These are phyloP conservation scores for Trifolium subterraneum DNA, from an alignment of 306 rosid species.

Conservation along the genomic window DNA sequence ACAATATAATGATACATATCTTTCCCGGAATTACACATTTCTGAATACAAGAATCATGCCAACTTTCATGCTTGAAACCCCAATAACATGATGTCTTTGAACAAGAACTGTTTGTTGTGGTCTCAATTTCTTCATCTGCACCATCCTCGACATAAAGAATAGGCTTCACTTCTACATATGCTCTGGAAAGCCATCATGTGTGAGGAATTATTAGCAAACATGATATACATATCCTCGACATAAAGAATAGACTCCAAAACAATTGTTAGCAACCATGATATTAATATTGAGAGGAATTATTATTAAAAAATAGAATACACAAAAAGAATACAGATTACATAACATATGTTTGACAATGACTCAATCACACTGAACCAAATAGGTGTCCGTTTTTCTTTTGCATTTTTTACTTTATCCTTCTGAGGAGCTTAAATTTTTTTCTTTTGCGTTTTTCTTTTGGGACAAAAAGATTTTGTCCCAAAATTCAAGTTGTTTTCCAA, in stretches of 20 bases:
- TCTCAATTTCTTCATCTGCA: constrained; percentile 46
- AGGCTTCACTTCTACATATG: constrained; percentile 87
- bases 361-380: constrained; percentile 23
- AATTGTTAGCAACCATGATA: too few species aligned
- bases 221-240: too few species aligned
- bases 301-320: not conserved
- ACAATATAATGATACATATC: constrained; percentile 68
- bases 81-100: constrained; percentile 48
- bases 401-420: constrained; percentile 3
- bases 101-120: constrained; percentile 42
- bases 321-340: not conserved
- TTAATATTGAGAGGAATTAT: constrained; percentile 1
- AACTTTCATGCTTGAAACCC: constrained; percentile 70
- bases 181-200: constrained; percentile 61
- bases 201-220: too few species aligned
- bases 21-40: constrained; percentile 69
- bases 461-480: not conserved
- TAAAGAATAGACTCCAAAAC: too few species aligned
- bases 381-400: constrained; percentile 26
- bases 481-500: too few species aligned
- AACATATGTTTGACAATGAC: not conserved
- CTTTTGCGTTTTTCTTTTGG: too few species aligned
- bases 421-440: not conserved
- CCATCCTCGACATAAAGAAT: constrained; percentile 74
- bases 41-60: constrained; percentile 83